Conservation (phyloP, 768 basidiomycete genomes). For the Leccinum longicurvipes region DNA sequence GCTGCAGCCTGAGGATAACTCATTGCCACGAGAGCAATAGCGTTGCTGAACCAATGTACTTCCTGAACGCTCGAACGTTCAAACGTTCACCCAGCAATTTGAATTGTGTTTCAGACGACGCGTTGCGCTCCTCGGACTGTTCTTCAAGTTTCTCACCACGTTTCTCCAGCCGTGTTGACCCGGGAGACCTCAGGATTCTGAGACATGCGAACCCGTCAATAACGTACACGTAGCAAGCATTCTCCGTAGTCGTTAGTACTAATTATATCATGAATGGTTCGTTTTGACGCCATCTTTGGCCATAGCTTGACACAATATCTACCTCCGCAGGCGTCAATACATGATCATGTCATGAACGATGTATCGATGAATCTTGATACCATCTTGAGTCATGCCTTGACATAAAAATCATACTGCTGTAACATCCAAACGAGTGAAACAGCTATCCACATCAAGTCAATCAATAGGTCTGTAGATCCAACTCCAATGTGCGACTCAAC, state of each 20-base stretch:
- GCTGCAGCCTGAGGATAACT: neutral
- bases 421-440: slow-evolving; percentile 83
- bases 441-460: slow-evolving; percentile 39
- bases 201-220: neutral
- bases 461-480: neutral
- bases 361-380: neutral
- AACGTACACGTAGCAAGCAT: neutral
- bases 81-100: neutral
- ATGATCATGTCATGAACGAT: neutral
- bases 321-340: neutral
- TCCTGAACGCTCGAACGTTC: neutral
- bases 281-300: slow-evolving; percentile 3
- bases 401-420: slow-evolving; percentile 76
- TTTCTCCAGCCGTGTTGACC: slow-evolving; percentile 1
- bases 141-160: neutral
- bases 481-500: slow-evolving; percentile 49
- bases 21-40: neutral
- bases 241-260: neutral
- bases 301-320: slow-evolving; percentile 52
- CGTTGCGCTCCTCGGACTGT: slow-evolving; percentile 1
- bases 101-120: slow-evolving; percentile 14
- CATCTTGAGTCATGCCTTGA: slow-evolving; percentile 36
- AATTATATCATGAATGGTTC: neutral
- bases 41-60: neutral
- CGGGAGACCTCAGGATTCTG: slow-evolving; percentile 1